Percentiles rank a stretch among this genome's conserved stretches.
Evolutionary conservation across 257 asterid species (phyloP).

Genomic region (Salvia rosmarinus): DNA sequence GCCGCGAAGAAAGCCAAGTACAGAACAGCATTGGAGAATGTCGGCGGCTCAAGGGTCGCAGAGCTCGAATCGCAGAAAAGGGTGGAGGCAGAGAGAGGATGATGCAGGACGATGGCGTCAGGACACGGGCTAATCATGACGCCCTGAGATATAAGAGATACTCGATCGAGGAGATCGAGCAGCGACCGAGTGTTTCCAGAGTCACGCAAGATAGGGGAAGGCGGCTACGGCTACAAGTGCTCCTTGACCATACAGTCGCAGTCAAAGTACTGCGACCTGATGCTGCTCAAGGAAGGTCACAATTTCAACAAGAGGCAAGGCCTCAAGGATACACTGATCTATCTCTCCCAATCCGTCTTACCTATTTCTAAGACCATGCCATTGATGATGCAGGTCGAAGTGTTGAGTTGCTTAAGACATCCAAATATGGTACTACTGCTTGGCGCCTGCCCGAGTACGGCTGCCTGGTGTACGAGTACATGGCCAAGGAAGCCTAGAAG

Average conservation of each 20-base stretch:
- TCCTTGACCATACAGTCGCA: conserved; percentile 91
- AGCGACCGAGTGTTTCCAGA: conserved; percentile 63
- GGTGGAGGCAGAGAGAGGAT: conserved; percentile 42
- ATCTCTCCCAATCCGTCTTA: not conserved
- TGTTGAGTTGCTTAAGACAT: conserved; percentile 80
- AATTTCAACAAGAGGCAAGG: conserved; percentile 81
- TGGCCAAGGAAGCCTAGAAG: conserved; percentile 88
- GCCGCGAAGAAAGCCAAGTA: conserved; percentile 50
- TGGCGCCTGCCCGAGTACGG: conserved; percentile 97
- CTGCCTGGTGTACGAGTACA: conserved; percentile 79
- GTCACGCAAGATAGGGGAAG: conserved; percentile 83
- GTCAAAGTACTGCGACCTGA: conserved; percentile 85
- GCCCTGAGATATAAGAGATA: conserved; percentile 67
- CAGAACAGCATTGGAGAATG: conserved; percentile 45
- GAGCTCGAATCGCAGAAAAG: conserved; percentile 50
- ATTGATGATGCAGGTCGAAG: conserved; percentile 60
- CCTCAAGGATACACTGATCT: not conserved
- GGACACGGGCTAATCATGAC: not conserved
- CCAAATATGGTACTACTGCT: conserved; percentile 85
- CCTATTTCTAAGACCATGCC: no score
- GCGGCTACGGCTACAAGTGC: conserved; percentile 89
- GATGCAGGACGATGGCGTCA: conserved; percentile 38
- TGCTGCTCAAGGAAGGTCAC: conserved; percentile 87
- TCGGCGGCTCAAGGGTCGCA: conserved; percentile 55
- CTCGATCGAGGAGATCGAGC: conserved; percentile 73